These are phyloP conservation scores for Lactarius hengduanensis DNA, from an alignment of 768 basidiomycete species.

Conservation along the genomic window DNA sequence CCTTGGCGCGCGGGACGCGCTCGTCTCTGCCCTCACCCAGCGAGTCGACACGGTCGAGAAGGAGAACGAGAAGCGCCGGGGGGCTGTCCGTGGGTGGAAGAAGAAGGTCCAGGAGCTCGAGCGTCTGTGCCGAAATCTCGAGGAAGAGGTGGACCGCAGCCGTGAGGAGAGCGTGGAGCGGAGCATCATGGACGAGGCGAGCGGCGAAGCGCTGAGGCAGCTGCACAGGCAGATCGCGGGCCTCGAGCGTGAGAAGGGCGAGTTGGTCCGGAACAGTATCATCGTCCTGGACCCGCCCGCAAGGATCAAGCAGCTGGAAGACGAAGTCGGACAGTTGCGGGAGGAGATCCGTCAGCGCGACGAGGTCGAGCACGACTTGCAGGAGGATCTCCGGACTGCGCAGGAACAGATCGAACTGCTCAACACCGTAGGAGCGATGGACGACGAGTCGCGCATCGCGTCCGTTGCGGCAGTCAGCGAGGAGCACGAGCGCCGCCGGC, in stretches of 20 bases:
- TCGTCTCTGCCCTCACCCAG: slow-evolving; percentile 57
- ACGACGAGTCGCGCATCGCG: slow-evolving; percentile 41
- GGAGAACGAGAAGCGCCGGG: slow-evolving; percentile 61
- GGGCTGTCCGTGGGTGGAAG: slow-evolving; percentile 59
- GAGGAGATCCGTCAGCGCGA: slow-evolving; percentile 45
- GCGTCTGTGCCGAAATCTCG: slow-evolving; percentile 58
- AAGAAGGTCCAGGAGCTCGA: slow-evolving; percentile 78
- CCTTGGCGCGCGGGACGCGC: slow-evolving; percentile 67
- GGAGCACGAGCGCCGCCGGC: slow-evolving; percentile 44
- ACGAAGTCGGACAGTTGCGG: slow-evolving; percentile 51
- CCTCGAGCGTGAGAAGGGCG: slow-evolving; percentile 65
- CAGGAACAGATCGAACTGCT: slow-evolving; percentile 63
- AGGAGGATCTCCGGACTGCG: slow-evolving; percentile 52
- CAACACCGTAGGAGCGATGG: slow-evolving; percentile 36
- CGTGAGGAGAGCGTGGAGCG: slow-evolving; percentile 78
- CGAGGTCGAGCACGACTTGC: slow-evolving; percentile 52
- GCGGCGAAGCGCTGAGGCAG: slow-evolving; percentile 72
- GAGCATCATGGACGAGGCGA: slow-evolving; percentile 82
- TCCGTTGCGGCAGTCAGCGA: slow-evolving; percentile 32
- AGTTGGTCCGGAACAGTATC: slow-evolving; percentile 35
- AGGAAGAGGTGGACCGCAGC: slow-evolving; percentile 87
- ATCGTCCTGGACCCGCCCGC: slow-evolving; percentile 19
- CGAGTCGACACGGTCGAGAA: slow-evolving; percentile 56
- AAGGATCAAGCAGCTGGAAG: slow-evolving; percentile 39
- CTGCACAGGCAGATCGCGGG: slow-evolving; percentile 76